Evolutionary conservation across 2,329 filamentous ascomycete genomes (phyloP).

Genomic region (Rutstroemia sp.): DNA sequence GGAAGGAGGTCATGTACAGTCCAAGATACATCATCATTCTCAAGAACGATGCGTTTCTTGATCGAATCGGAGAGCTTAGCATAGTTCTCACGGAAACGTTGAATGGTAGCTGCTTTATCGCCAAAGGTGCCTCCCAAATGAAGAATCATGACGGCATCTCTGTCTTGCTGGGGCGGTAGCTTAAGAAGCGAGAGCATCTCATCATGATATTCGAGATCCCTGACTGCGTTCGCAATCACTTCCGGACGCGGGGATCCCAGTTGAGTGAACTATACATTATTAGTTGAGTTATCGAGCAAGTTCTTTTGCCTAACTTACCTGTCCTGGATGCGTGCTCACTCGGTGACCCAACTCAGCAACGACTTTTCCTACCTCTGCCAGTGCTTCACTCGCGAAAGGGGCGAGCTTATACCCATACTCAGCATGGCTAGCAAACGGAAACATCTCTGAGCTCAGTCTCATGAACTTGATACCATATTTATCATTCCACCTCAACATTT

Average conservation of each 20-base stretch:
- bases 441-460: slow-evolving; percentile 91
- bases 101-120: slow-evolving; percentile 49
- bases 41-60: slow-evolving; percentile 76
- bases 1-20: slow-evolving; percentile 87
- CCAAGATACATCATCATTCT: slow-evolving; percentile 93
- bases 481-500: slow-evolving; percentile 89
- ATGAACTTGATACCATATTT: slow-evolving; percentile 88
- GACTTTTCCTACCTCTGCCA: slow-evolving; percentile 70
- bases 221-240: slow-evolving; percentile 68
- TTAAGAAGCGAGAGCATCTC: slow-evolving; percentile 74
- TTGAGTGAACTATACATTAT: slow-evolving; percentile 61
- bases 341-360: slow-evolving; percentile 75
- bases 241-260: slow-evolving; percentile 73
- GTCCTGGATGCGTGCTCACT: slow-evolving; percentile 84
- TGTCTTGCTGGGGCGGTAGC: slow-evolving; percentile 69
- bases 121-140: slow-evolving; percentile 91
- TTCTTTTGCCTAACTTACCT: slow-evolving; percentile 27
- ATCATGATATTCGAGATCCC: slow-evolving; percentile 82
- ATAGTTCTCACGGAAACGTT: slow-evolving; percentile 48
- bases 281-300: neutral
- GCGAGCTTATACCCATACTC: slow-evolving; percentile 81
- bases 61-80: slow-evolving; percentile 56
- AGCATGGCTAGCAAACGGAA: slow-evolving; percentile 85
- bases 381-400: slow-evolving; percentile 70
- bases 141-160: slow-evolving; percentile 87